Evolutionary conservation across 1,284 basidiomycete genomes (phyloP), one percentile per base, ranked within the genome.

Genomic region (Trichosporon sp.): DNA sequence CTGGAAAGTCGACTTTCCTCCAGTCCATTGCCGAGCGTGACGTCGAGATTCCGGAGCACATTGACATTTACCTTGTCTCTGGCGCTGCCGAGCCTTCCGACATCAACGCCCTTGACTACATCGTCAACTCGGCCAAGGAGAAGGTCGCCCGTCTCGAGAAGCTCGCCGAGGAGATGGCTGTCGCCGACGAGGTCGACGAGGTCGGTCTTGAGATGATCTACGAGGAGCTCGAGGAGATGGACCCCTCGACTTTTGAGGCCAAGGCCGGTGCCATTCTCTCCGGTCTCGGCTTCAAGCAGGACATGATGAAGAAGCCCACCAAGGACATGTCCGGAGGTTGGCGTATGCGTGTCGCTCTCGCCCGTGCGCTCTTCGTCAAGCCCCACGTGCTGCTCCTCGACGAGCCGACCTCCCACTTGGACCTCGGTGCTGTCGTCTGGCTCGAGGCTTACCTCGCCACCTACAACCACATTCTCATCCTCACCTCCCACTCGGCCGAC

Each of bases 321-420:
- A 96, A 95, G 85, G 96, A 98, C 83, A 97, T 99, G 93, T 92
- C 90, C 78, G 96, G 95, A 88, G 95, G 95, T 79, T 98, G 96
- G 96, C 88, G 96, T 73, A 98, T 98, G 96, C 90, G 97, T 83
- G 96, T 99, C 71, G 92, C 97, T 11, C 90, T 99, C 64, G 96
- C 96, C 35, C 89, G 95, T 73, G 96, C 96, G 1, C 87, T 99
- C 65, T 98, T 99, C 85, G 86, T 98, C 83, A 98, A 97, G 85
- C 95, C 96, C 5, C 96, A 99, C 86, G 84, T 98, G 27, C 87
- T 98, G 31, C 86, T 98, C 35, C 89, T 98, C 73, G 95, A 98
- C 80, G 92, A 95, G 83, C 84, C 85, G 44, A 85, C 84, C 47
- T 81, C 79, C 51, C 82, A 83, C 77, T 87, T 98, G 83, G 95